Base-by-base conservation (phyloP, 2,329 filamentous ascomycete genomes). In the Monilinia polystroma region DNA sequence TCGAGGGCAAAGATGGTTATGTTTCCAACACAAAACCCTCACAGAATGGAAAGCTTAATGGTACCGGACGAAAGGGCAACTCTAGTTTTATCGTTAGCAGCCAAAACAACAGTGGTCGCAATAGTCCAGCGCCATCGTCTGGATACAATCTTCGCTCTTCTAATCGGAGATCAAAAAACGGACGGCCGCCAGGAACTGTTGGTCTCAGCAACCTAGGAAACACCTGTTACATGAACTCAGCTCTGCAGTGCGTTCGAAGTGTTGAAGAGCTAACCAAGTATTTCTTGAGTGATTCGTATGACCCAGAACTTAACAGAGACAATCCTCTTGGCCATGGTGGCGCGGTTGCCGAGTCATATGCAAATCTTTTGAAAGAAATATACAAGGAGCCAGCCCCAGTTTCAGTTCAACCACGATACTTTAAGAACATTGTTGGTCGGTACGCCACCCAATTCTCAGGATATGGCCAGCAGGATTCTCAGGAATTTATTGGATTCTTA, bases 191-290 rank as follows among this genome's bases (percentile, higher is more conserved):
- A 45, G 95, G 95, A 43, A 90, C 89, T 52, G 90, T 93, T 53
- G 95, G 95, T 45, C 81, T 99, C 63, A 87, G 86, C 70, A 99
- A 99, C 75, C 81, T 99, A 18, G 95, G 95, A 59, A 99, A 99
- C 75, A 98, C 95, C 0, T 99, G 95, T 79, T 99, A 99, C 80
- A 97, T 98, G 93, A 98, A 98, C 78, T 97, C 94, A 29, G 95
- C 95, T 12, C 82, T 98, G 65, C 95, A 99, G 77, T 99, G 95
- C 77, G 87, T 99, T 63, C 88, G 94, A 62, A 96, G 92, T 73
- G 93, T 97, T 0, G 92, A 97, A 75, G 95, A 99, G 78, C 81
- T 99, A 70, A 94, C 92, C 6, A 89, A 93, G 74, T 99, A 97
- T 78, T 98, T 99, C 78, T 79, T 97, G 60, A 83, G 85, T 62